Conservation (phyloP, 768 basidiomycete species). For the Kockovaella imperatae region DNA sequence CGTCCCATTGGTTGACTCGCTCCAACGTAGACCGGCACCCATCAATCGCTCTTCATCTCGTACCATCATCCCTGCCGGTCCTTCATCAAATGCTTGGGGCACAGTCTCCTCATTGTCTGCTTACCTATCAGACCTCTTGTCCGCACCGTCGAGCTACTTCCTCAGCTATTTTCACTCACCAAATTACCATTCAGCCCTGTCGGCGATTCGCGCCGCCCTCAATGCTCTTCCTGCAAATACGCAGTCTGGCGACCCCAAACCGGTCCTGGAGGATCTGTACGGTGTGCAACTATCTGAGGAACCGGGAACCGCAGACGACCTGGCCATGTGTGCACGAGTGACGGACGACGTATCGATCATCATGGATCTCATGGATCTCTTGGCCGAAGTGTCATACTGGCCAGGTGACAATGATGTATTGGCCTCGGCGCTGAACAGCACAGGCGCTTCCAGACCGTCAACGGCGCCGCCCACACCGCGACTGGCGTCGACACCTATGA, state of each 20-base stretch:
- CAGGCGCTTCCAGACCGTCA: neutral
- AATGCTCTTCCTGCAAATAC: constrained; percentile 5
- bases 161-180: constrained; percentile 32
- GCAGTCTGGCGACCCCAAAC: neutral
- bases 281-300: constrained; percentile 11
- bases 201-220: constrained; percentile 32
- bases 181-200: constrained; percentile 25
- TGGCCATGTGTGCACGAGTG: constrained; percentile 20
- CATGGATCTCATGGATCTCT: constrained; percentile 35
- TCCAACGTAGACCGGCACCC: constrained; percentile 22
- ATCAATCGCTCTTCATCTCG: constrained; percentile 9
- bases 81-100: constrained; percentile 29
- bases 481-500: neutral
- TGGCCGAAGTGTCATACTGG: constrained; percentile 33
- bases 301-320: neutral
- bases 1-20: constrained; percentile 27
- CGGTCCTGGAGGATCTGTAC: constrained; percentile 34
- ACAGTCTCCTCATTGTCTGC: constrained; percentile 30
- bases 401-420: constrained; percentile 14
- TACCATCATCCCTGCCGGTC: constrained; percentile 7
- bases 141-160: constrained; percentile 24
- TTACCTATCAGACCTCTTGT: constrained; percentile 27
- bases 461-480: neutral
- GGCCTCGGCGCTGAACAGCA: neutral
- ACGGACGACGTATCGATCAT: constrained; percentile 31